Conservation (phyloP, 306 rosid genomes). For the Dryas octopetala region DNA sequence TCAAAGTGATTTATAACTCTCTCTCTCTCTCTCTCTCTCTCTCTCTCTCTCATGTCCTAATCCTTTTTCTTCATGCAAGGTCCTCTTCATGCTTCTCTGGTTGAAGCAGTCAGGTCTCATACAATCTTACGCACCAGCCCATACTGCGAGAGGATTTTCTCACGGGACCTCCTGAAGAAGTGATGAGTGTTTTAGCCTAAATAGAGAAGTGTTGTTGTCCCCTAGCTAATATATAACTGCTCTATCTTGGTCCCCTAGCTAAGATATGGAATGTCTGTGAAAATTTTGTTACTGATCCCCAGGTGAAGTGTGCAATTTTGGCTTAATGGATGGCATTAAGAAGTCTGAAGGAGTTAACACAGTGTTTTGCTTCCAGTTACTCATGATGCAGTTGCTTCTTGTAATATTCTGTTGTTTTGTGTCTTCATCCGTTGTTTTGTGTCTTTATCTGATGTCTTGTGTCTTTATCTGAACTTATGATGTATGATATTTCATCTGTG, state of each 20-base stretch:
- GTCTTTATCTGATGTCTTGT: neutral
- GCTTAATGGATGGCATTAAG: conserved; percentile 8
- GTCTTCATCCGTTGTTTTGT: too few relatives aligned
- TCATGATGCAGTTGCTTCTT: neutral
- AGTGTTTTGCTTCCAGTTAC: conserved; percentile 9
- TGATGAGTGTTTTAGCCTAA: conserved; percentile 22
- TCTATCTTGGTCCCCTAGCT: neutral
- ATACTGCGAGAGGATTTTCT: conserved; percentile 71
- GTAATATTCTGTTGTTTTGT: conserved; percentile 24
- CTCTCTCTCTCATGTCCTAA: neutral
- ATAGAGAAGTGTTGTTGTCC: conserved; percentile 32
- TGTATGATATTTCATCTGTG: conserved; percentile 20
- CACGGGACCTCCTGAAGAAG: conserved; percentile 43
- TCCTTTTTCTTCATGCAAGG: conserved; percentile 43
- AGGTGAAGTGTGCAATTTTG: conserved; percentile 9
- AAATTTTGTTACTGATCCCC: neutral
- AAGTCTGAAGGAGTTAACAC: neutral
- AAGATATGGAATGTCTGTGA: neutral
- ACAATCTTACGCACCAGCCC: conserved; percentile 57
- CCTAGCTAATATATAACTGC: conserved; percentile 11
- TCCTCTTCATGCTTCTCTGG: conserved; percentile 47
- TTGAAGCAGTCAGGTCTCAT: conserved; percentile 45
- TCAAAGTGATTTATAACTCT: neutral
- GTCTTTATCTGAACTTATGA: conserved; percentile 15
- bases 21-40: neutral